A percentile compares a stretch with the other conserved stretches of the same genome.
Conservation (phyloP, 2,329 filamentous ascomycete genomes). For the Pseudogymnoascus sp. region DNA sequence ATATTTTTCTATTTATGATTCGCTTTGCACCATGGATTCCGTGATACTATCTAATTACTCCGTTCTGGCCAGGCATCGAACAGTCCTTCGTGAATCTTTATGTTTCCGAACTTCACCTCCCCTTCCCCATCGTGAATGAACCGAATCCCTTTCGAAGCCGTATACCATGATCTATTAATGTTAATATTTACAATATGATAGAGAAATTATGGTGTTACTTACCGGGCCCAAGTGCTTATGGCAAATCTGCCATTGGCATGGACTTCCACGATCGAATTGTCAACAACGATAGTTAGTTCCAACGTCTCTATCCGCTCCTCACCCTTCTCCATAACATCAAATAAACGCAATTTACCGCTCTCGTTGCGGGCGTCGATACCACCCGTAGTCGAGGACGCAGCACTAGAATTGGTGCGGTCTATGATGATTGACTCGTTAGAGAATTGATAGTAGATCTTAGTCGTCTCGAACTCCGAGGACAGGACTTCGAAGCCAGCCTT, state of each 20-base stretch:
- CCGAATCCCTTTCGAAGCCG: conserved; percentile 28
- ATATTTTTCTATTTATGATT: neutral
- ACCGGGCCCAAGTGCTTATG: conserved; percentile 37
- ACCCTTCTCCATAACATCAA: conserved; percentile 27
- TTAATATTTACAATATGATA: conserved; percentile 17
- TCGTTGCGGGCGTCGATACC: conserved; percentile 30
- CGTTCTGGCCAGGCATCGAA: conserved; percentile 32
- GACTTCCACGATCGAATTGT: conserved; percentile 32
- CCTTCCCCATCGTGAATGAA: conserved; percentile 31
- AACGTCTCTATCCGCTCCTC: conserved; percentile 31
- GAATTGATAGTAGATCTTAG: conserved; percentile 38
- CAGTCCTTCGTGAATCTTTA: conserved; percentile 32
- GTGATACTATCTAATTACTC: conserved; percentile 10
- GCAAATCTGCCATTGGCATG: conserved; percentile 36
- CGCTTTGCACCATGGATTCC: neutral
- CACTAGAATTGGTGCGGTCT: conserved; percentile 35
- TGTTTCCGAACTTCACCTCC: conserved; percentile 27
- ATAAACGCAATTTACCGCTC: neutral
- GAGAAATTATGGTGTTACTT: conserved; percentile 18
- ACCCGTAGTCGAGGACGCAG: conserved; percentile 32
- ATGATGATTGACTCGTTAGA: conserved; percentile 36
- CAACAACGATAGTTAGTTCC: conserved; percentile 35
- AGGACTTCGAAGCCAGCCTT: conserved; percentile 37
- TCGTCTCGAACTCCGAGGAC: conserved; percentile 33
- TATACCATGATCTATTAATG: conserved; percentile 31